phyloP scores from a whole-genome alignment of 768 basidiomycete genomes.

The Mrakia gelida region DNA sequence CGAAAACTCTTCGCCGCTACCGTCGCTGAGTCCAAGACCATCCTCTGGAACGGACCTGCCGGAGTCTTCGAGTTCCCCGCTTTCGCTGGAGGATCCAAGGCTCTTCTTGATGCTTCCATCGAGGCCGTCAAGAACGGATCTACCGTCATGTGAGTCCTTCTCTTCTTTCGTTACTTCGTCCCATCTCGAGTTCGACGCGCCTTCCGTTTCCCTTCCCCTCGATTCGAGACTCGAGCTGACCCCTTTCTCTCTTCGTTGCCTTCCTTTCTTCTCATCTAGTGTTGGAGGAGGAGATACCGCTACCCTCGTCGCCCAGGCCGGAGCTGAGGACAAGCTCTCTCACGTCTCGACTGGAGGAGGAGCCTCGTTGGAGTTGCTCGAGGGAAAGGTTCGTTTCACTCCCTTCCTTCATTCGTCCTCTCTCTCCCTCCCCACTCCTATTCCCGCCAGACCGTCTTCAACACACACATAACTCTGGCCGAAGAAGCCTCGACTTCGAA shows the following conservation, averaged over 20 bases:
- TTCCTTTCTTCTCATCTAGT: background rate
- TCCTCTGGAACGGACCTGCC: constrained; percentile 96
- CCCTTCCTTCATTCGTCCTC: background rate
- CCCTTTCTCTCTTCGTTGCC: background rate
- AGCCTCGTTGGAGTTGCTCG: constrained; percentile 74
- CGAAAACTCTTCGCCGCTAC: constrained; percentile 70
- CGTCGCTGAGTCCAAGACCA: constrained; percentile 84
- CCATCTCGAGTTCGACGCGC: background rate
- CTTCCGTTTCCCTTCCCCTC: background rate
- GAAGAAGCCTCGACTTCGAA: no score
- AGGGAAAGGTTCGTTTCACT: constrained; percentile 72
- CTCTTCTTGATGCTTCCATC: constrained; percentile 77
- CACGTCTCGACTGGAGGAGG: constrained; percentile 89
- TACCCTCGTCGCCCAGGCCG: constrained; percentile 79
- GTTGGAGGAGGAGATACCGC: constrained; percentile 72
- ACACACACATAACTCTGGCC: no score
- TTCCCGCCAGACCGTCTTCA: no score
- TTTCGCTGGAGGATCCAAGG: constrained; percentile 78
- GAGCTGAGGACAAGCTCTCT: constrained; percentile 79
- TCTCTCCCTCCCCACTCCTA: no score
- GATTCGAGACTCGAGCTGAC: background rate
- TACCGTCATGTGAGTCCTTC: constrained; percentile 62
- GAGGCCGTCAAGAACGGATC: constrained; percentile 80
- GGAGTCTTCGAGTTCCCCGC: constrained; percentile 96
- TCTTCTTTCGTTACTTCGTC: background rate